A percentile compares a stretch with the other conserved stretches of the same genome.
Evolutionary conservation across 2,329 filamentous ascomycete genomes (phyloP).

Genomic region (Blastomyces parvus): DNA sequence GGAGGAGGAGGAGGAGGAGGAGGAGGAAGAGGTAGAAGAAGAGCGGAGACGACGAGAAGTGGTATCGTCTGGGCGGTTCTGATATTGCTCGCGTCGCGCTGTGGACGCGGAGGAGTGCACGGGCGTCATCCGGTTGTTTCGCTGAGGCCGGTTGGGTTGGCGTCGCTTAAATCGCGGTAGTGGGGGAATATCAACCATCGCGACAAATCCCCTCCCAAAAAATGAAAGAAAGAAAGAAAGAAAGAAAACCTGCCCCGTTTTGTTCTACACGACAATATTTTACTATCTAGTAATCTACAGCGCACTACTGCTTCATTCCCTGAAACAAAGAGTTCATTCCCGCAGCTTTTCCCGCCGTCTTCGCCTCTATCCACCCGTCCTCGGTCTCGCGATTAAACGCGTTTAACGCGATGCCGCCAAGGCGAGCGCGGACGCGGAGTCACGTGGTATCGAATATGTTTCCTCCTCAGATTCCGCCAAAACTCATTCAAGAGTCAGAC

Average conservation of each 20-base stretch:
- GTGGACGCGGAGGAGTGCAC: conserved; percentile 8
- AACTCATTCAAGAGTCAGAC: not conserved
- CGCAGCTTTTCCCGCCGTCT: too few relatives aligned
- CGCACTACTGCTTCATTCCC: not conserved
- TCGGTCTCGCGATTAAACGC: not conserved
- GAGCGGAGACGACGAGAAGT: not conserved
- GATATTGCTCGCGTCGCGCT: conserved; percentile 8
- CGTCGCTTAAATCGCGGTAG: too few relatives aligned
- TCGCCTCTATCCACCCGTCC: not conserved
- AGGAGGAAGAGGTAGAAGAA: not conserved
- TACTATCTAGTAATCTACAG: not conserved
- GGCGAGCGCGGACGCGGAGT: not conserved
- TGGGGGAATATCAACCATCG: not conserved
- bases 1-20: not conserved
- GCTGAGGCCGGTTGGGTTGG: not conserved
- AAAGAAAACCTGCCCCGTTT: not conserved
- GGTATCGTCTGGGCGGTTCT: not conserved
- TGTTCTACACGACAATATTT: not conserved
- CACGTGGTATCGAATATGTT: not conserved
- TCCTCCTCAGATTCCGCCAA: not conserved
- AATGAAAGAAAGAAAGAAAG: too few relatives aligned
- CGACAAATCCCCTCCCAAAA: not conserved
- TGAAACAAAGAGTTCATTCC: not conserved
- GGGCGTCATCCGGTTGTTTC: conserved; percentile 3
- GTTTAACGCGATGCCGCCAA: conserved; percentile 8